phyloP scores from a whole-genome alignment of 2,329 filamentous ascomycete genomes.

The Pseudogymnoascus sp. region DNA sequence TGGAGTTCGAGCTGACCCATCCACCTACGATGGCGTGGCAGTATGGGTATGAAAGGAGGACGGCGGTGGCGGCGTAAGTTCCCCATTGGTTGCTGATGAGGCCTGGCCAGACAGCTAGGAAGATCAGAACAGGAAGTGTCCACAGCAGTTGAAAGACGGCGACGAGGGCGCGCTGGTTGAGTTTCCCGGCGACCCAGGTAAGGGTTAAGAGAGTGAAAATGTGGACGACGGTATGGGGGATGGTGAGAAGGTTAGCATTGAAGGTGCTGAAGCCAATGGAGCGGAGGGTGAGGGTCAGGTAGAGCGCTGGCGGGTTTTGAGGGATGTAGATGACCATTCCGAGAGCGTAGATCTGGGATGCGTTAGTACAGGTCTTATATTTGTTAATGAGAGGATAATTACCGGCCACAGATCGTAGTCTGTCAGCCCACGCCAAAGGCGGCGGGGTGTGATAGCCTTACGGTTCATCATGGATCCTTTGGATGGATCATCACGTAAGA shows the following conservation, averaged over 20 bases:
- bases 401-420: conserved; percentile 57
- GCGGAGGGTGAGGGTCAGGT: conserved; percentile 47
- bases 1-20: conserved; percentile 50
- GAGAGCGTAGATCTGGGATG: conserved; percentile 35
- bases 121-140: conserved; percentile 35
- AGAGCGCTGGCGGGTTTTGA: conserved; percentile 39
- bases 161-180: conserved; percentile 33
- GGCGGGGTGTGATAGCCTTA: conserved; percentile 43
- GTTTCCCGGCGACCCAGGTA: conserved; percentile 38
- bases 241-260: conserved; percentile 39
- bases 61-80: conserved; percentile 31
- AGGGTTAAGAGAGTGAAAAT: conserved; percentile 39
- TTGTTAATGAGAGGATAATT: conserved; percentile 23
- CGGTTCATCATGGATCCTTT: conserved; percentile 54
- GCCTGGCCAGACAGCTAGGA: conserved; percentile 28
- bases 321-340: conserved; percentile 45
- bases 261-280: conserved; percentile 31
- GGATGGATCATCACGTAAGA: conserved; percentile 44
- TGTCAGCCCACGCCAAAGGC: conserved; percentile 44
- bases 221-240: conserved; percentile 39
- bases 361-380: background rate
- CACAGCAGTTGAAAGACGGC: conserved; percentile 33
- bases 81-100: conserved; percentile 29
- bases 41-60: conserved; percentile 21
- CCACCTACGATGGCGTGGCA: conserved; percentile 28